Evolutionary conservation across 2,329 filamentous ascomycete genomes (phyloP).

Genomic region (Ascochyta clinopodiicola): DNA sequence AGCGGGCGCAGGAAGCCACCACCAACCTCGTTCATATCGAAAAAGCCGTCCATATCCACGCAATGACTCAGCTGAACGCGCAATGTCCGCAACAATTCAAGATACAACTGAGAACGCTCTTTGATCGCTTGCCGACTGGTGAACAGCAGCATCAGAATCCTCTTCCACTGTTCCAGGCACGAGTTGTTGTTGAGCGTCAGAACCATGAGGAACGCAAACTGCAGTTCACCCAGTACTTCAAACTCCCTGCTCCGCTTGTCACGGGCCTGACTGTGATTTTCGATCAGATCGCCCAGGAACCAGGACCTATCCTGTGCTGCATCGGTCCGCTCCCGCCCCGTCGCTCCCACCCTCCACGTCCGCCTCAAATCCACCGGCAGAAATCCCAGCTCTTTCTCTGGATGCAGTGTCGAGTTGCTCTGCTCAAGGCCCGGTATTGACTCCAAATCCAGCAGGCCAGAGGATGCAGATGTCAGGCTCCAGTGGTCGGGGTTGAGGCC

Average conservation of each 20-base stretch:
- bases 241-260: slow-evolving; percentile 34
- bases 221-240: slow-evolving; percentile 63
- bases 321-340: slow-evolving; percentile 67
- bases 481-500: slow-evolving; percentile 57
- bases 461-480: slow-evolving; percentile 65
- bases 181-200: slow-evolving; percentile 70
- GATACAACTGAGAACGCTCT: slow-evolving; percentile 59
- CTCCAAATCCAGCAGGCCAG: slow-evolving; percentile 63
- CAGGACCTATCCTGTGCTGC: slow-evolving; percentile 68
- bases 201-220: slow-evolving; percentile 68
- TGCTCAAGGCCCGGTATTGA: slow-evolving; percentile 63
- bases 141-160: slow-evolving; percentile 62
- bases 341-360: slow-evolving; percentile 67
- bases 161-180: slow-evolving; percentile 70
- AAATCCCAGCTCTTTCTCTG: slow-evolving; percentile 57
- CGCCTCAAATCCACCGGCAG: slow-evolving; percentile 66
- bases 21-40: slow-evolving; percentile 63
- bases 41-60: slow-evolving; percentile 66
- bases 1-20: slow-evolving; percentile 60
- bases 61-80: slow-evolving; percentile 62
- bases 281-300: slow-evolving; percentile 63
- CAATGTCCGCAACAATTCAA: slow-evolving; percentile 58
- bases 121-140: slow-evolving; percentile 62
- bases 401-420: slow-evolving; percentile 37
- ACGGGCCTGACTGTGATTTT: slow-evolving; percentile 48